phyloP scores from a whole-genome alignment of 306 rosid genomes.

The Glycyrrhiza uralensis region DNA sequence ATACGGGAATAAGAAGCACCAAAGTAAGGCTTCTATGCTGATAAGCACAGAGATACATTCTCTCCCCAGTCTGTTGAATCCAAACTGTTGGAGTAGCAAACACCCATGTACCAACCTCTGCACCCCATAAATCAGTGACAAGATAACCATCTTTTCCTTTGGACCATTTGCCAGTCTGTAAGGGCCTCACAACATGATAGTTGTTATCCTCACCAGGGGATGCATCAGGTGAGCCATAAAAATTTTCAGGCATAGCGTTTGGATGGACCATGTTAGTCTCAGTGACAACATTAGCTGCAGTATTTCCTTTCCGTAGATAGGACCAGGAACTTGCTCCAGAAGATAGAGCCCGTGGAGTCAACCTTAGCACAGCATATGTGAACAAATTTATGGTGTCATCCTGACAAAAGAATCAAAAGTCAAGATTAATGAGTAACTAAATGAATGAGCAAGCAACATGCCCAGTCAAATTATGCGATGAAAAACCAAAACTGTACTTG shows the following conservation, averaged over 20 bases:
- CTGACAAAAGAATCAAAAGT: constrained; percentile 43
- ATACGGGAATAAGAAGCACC: constrained; percentile 71
- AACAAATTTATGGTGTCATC: constrained; percentile 88
- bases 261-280: constrained; percentile 48
- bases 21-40: constrained; percentile 88
- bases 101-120: constrained; percentile 57
- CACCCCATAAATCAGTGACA: constrained; percentile 93
- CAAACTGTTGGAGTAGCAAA: constrained; percentile 72
- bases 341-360: constrained; percentile 79
- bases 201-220: constrained; percentile 43
- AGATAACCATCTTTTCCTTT: constrained; percentile 92
- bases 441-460: constrained; percentile 20
- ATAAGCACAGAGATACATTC: constrained; percentile 80
- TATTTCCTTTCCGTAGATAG: constrained; percentile 71
- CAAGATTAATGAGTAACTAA: constrained; percentile 21
- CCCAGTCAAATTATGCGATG: not conserved
- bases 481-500: constrained; percentile 10
- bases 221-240: constrained; percentile 44
- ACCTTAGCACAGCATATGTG: constrained; percentile 87
- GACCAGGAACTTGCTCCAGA: constrained; percentile 92
- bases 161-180: constrained; percentile 81
- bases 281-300: constrained; percentile 43
- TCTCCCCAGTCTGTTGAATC: constrained; percentile 69
- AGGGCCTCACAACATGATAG: constrained; percentile 64
- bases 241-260: constrained; percentile 52